Evolutionary conservation across 208 protist species (phyloP), one percentile per base, ranked within the genome.

Genomic region (Herpetomonas tarakana): DNA sequence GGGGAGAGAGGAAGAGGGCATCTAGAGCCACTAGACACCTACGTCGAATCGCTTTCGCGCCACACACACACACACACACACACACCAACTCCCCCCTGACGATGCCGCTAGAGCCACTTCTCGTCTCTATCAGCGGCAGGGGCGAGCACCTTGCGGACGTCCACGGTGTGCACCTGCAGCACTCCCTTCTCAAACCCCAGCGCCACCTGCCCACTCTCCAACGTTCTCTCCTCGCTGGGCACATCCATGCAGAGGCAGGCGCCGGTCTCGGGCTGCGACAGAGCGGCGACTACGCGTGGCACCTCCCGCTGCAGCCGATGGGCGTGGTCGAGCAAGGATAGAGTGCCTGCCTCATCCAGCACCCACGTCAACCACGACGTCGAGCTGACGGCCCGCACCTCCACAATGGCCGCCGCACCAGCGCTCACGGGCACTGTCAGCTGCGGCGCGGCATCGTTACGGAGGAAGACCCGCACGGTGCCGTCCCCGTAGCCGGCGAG

Each of bases 401-500:
- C 71, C 0, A 59, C 52, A 41, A 94, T 80, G 56, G 71, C 58
- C 2, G 54, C 54, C 44, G 28, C 50, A 18, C 60, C 31, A 24
- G 45, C 38, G 47, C 75, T 59, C 22, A 91, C 47, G 25, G 80
- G 65, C 21, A 94, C 79, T 31, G 68, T 88, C 39, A 90, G 68
- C 69, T 91, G 71, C 28, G 88, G 88, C 9, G 52, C 52, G n/a
- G 53, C 58, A 35, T 86, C 73, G 26, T 69, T 68, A 21, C 76
- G 68, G 1, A 86, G 67, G 57, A 76, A 94, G 18, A 91, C 55
- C 2, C 88, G 81, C 39, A 94, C 55, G 22, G 74, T 84, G 55
- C 88, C 88, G 64, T 94, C 84, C 49, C 79, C 82, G 72, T 91
- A 94, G 44, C 88, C 88, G 12, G 68, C 84, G 22, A 90, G 53